Evolutionary conservation across 768 basidiomycete genomes (phyloP).

Genomic region (Phaffia tasmanica): DNA sequence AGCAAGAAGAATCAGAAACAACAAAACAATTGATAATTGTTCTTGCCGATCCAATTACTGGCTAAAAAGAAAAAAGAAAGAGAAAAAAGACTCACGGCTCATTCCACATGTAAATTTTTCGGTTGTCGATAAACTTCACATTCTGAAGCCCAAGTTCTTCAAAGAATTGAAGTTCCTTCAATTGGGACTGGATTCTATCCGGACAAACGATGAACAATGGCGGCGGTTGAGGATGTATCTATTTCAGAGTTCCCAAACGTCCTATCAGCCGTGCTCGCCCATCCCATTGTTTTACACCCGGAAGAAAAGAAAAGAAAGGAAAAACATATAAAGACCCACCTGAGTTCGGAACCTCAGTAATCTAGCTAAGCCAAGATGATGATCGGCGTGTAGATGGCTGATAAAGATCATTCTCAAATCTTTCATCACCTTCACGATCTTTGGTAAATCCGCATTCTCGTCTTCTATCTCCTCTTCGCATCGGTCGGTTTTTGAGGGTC

Average conservation of each 20-base stretch:
- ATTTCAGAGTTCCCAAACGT: background rate
- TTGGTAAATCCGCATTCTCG: too few species aligned
- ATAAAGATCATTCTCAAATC: conserved; percentile 69
- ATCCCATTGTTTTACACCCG: background rate
- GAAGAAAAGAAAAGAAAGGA: background rate
- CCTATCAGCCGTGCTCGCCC: background rate
- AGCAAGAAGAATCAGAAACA: background rate
- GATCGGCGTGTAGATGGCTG: conserved; percentile 85
- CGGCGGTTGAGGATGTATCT: conserved; percentile 39
- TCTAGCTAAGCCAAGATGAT: conserved; percentile 71
- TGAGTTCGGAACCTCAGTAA: conserved; percentile 58
- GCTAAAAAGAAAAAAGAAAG: background rate
- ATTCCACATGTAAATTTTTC: background rate
- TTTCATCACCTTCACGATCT: conserved; percentile 42
- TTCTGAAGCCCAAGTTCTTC: background rate
- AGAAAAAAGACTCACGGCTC: background rate
- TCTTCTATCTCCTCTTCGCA: conserved; percentile 3
- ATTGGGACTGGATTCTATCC: conserved; percentile 45
- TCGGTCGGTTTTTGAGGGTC: background rate
- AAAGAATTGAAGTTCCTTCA: conserved; percentile 47
- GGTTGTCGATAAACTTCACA: conserved; percentile 10
- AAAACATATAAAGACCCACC: conserved; percentile 42
- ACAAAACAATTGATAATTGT: background rate
- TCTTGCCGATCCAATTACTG: background rate
- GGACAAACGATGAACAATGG: conserved; percentile 52